Base-by-base conservation (phyloP, 2,329 filamentous ascomycete species). In the Dactylella cylindrospora region DNA sequence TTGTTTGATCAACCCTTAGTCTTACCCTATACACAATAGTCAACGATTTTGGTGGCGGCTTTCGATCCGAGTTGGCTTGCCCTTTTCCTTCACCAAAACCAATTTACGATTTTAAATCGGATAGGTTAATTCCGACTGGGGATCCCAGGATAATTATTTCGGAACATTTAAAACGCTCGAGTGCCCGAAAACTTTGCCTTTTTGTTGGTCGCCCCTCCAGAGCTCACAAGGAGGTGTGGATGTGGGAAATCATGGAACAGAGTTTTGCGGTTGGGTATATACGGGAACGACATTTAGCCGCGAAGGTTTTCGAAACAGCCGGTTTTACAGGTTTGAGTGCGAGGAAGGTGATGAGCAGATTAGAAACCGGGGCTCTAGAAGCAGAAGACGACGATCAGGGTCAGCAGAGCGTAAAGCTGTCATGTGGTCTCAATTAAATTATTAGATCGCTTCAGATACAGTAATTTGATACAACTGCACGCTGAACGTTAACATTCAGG, bases 41-140 rank as follows among this genome's bases (percentile, higher is more conserved):
- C 36, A 44, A 22, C 52, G 44, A 57, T 57, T 41, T 54, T 46
- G 19, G 17, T 7, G n/a, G n/a, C 20, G 19, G 28, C 26, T 26
- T 31, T 41, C 52, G 38, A 47, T 43, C 52, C 44, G 52, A 38
- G n/a, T n/a, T n/a, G n/a, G n/a, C n/a, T n/a, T n/a, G n/a, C n/a
- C n/a, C n/a, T n/a, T n/a, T n/a, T n/a, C n/a, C n/a, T n/a, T n/a
- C n/a, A n/a, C n/a, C n/a, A n/a, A n/a, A n/a, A n/a, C n/a, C n/a
- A n/a, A 46, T 41, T 35, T 39, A 9, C 25, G 36, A 29, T 41
- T 28, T 40, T 41, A 35, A 47, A 33, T 36, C 51, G 51, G 51
- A 43, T 40, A 47, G 49, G 41, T 10, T 47, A 10, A 32, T n/a
- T 10, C 51, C 35, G 28, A 35, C 25, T 25, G 39, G n/a, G n/a